Conservation (phyloP, 805 yeast genomes). For the Suhomyces kilbournensis region DNA sequence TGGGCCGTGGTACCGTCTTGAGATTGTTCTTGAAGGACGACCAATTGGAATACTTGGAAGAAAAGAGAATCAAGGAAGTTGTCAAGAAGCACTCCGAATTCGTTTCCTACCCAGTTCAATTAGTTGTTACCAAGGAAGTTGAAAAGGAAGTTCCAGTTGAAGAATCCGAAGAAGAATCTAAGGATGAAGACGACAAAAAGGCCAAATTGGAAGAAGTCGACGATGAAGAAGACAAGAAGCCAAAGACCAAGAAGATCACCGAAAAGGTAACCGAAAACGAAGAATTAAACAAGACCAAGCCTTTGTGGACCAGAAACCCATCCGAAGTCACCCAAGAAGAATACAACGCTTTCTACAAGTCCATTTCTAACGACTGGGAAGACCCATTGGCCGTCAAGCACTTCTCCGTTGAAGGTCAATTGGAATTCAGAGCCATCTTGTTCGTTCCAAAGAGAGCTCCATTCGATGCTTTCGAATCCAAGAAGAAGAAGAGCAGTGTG, state of each 20-base stretch:
- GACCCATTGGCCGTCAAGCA: slow-evolving; percentile 99
- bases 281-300: slow-evolving; percentile 98
- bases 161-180: slow-evolving; percentile 52
- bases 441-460: slow-evolving; percentile 99
- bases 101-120: slow-evolving; percentile 98
- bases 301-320: slow-evolving; percentile 99
- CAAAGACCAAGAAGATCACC: slow-evolving; percentile 83
- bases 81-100: slow-evolving; percentile 99
- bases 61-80: slow-evolving; percentile 98
- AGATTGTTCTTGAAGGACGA: slow-evolving; percentile 98
- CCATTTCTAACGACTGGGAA: slow-evolving; percentile 99
- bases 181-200: slow-evolving; percentile 55
- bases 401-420: slow-evolving; percentile 99
- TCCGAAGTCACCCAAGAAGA: slow-evolving; percentile 96
- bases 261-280: slow-evolving; percentile 94
- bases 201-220: slow-evolving; percentile 77
- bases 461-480: slow-evolving; percentile 94
- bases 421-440: slow-evolving; percentile 97
- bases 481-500: slow-evolving; percentile 99
- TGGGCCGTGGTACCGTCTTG: slow-evolving; percentile 92
- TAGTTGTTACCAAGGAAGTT: slow-evolving; percentile 96
- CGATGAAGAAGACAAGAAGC: slow-evolving; percentile 61
- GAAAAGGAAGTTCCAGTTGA: slow-evolving; percentile 95
- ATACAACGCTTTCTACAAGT: slow-evolving; percentile 98
- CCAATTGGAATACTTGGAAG: slow-evolving; percentile 98